phyloP scores from a whole-genome alignment of 202 grass and related monocot species.

The Schoenoplectus tabernaemontani region DNA sequence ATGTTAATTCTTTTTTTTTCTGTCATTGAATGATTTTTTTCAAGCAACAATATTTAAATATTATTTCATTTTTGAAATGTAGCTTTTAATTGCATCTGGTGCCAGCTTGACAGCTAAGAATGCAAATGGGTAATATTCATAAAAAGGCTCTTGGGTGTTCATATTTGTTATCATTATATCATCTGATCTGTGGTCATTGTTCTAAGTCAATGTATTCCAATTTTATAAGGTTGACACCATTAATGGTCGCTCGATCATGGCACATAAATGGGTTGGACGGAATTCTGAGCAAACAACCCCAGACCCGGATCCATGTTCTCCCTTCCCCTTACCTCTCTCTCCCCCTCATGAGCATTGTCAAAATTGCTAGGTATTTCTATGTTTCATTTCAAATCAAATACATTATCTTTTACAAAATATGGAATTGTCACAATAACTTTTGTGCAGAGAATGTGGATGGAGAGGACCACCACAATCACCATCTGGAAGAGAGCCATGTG shows the following conservation, averaged over 20 bases:
- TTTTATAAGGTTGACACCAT: conserved; percentile 58
- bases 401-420: conserved; percentile 6
- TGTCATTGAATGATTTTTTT: conserved; percentile 18
- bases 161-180: conserved; percentile 1
- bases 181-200: background rate
- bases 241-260: conserved; percentile 90
- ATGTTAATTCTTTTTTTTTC: conserved; percentile 28
- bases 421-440: background rate
- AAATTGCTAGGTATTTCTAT: conserved; percentile 63
- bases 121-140: conserved; percentile 48
- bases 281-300: conserved; percentile 67
- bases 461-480: conserved; percentile 57
- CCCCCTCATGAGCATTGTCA: conserved; percentile 90
- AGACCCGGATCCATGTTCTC: conserved; percentile 43
- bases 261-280: conserved; percentile 62
- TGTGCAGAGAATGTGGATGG: conserved; percentile 78
- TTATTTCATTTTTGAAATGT: conserved; percentile 35
- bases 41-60: conserved; percentile 16
- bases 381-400: background rate
- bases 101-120: conserved; percentile 70
- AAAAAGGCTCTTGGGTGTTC: background rate
- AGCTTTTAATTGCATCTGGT: conserved; percentile 78
- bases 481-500: conserved; percentile 71
- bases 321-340: conserved; percentile 80
- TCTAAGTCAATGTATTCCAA: background rate